Base-by-base conservation (phyloP, 169 alveolate genomes). In the Eimeria falciformis region DNA sequence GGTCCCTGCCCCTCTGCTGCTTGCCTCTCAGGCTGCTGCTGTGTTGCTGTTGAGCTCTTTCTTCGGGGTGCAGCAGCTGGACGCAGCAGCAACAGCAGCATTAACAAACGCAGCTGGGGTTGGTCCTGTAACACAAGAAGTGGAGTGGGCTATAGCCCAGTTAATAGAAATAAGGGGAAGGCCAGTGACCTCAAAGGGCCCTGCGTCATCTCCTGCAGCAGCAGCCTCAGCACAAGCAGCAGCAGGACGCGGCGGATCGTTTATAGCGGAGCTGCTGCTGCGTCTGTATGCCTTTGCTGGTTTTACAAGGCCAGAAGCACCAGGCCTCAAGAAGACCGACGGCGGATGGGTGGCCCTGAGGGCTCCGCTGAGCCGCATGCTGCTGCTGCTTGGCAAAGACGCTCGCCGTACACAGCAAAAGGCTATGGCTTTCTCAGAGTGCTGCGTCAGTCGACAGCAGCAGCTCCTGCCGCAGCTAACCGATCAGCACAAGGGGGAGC, bases 401-500 rank as follows among this genome's bases (percentile, higher is more conserved):
- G 40, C 58, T 29, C 53, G 58, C 9, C 83, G 83, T 5, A 18
- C 43, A 27, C 83, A 71, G 62, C 53, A 43, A 21, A 33, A 43
- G 29, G 83, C 83, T 9, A 33, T 71, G 83, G 83, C 83, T 33
- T 71, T 71, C 83, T 71, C 83, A 17, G 47, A 71, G 83, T 40
- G 62, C 56, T 71, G 83, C 83, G 33, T 71, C 83, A 43, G 53
- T 21, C 53, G 53, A 25, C 2, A 18, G 3, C 62, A 2, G 58
- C 58, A 18, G 62, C 62, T 11, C n/a, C 62, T 50, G 7, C 62
- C 62, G 7, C 62, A 50, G 62, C n/a, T 14, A 50, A 7, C n/a
- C 62, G 62, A 7, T 14, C 62, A 50, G n/a, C n/a, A 7, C n/a
- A 50, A 50, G n/a, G 62, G 14, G 14, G 62, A 50, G 62, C 62